phyloP scores from a whole-genome alignment of 2,329 filamentous ascomycete species.

The Lecanicillium sp. region DNA sequence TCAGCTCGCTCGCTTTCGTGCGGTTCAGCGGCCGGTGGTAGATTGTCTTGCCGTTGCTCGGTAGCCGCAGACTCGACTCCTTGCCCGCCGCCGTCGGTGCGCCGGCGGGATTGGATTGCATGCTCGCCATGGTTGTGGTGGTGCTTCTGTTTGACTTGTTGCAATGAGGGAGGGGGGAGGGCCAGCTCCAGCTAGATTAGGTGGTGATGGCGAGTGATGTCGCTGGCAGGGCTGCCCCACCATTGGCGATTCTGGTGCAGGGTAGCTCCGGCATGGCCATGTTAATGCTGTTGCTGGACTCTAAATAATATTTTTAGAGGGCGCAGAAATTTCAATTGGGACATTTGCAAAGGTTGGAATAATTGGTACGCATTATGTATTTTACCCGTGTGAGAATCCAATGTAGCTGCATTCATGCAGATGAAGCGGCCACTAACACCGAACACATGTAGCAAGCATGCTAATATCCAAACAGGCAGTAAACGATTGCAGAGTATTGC shows the following conservation, averaged over 20 bases:
- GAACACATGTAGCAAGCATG: too few relatives aligned
- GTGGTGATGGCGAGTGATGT: background rate
- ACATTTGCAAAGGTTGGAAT: too few relatives aligned
- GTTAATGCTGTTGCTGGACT: too few relatives aligned
- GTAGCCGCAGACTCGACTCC: slow-evolving; percentile 69
- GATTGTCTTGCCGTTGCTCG: slow-evolving; percentile 92
- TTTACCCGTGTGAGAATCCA: background rate
- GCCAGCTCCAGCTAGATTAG: slow-evolving; percentile 1
- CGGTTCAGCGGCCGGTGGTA: slow-evolving; percentile 94
- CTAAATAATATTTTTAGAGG: too few relatives aligned
- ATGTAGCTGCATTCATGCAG: too few relatives aligned
- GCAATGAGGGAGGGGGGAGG: background rate
- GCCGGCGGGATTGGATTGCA: slow-evolving; percentile 38
- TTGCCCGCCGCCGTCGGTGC: too few relatives aligned
- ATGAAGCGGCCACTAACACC: too few relatives aligned
- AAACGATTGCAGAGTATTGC: too few relatives aligned
- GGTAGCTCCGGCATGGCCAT: too few relatives aligned
- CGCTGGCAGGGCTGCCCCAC: slow-evolving; percentile 9
- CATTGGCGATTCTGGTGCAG: background rate
- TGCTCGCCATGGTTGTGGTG: slow-evolving; percentile 37
- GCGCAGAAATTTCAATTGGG: too few relatives aligned
- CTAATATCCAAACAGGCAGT: too few relatives aligned
- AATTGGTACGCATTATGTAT: too few relatives aligned
- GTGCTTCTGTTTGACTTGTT: background rate
- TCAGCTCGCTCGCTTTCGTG: slow-evolving; percentile 79